phyloP scores from a whole-genome alignment of 495 filamentous ascomycete genomes.

The Neohortaea acidophila region DNA sequence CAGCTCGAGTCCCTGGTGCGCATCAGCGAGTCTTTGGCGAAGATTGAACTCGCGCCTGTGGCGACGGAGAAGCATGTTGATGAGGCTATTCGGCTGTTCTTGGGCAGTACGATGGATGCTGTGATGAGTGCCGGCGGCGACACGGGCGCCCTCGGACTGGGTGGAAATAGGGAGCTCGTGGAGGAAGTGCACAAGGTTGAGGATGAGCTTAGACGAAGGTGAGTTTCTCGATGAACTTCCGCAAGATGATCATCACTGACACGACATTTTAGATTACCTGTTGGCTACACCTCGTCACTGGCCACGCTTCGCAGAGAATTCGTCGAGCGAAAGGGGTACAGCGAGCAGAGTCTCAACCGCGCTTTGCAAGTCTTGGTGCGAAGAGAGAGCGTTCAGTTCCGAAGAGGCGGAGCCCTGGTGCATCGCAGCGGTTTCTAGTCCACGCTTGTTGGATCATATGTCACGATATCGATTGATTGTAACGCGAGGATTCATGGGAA shows the following conservation, averaged over 20 bases:
- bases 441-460: no score
- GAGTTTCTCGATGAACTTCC: not conserved
- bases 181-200: conserved; percentile 81
- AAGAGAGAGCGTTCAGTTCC: conserved; percentile 79
- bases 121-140: conserved; percentile 62
- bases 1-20: conserved; percentile 95
- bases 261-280: conserved; percentile 45
- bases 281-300: conserved; percentile 87
- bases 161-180: conserved; percentile 72
- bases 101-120: conserved; percentile 95
- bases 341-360: conserved; percentile 67
- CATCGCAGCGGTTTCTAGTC: conserved; percentile 59
- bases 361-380: conserved; percentile 75
- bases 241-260: conserved; percentile 4
- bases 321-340: conserved; percentile 74
- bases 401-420: conserved; percentile 77
- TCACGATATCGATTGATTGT: no score
- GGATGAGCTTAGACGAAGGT: conserved; percentile 63
- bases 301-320: conserved; percentile 78
- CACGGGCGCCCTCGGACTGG: conserved; percentile 27
- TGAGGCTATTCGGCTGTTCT: conserved; percentile 93
- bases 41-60: conserved; percentile 67
- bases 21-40: conserved; percentile 91
- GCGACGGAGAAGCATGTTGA: conserved; percentile 88
- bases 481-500: no score